Evolutionary conservation across 345 rosid species (phyloP).

Genomic region (Hibiscus trionum): DNA sequence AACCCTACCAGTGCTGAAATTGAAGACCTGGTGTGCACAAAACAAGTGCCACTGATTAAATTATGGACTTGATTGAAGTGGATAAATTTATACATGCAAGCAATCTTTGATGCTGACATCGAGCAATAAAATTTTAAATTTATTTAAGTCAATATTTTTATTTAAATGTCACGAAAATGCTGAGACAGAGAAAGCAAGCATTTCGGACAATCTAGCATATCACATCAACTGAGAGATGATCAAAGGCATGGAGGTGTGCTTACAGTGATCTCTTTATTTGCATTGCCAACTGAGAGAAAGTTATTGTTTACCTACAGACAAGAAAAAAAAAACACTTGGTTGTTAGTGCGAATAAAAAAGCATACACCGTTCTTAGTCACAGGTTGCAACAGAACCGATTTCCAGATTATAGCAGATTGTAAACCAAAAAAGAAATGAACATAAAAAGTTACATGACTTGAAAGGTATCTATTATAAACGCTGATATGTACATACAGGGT

Average conservation of each 20-base stretch:
- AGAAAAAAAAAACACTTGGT: neutral
- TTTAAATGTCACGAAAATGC: neutral
- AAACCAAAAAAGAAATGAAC: neutral
- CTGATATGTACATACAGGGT: conserved; percentile 61
- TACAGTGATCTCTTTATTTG: conserved; percentile 87
- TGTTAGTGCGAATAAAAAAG: neutral
- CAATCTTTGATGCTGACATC: neutral
- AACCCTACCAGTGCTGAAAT: conserved; percentile 93
- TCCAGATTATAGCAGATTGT: neutral
- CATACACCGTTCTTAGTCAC: neutral
- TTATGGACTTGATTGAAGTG: neutral
- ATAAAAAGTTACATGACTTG: neutral
- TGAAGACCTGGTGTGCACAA: conserved; percentile 57
- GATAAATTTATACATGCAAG: neutral
- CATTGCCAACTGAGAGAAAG: conserved; percentile 86
- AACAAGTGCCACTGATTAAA: conserved; percentile 14
- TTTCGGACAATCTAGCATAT: neutral
- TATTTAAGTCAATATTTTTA: too few relatives aligned
- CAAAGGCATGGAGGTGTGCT: conserved; percentile 15
- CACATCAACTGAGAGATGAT: neutral
- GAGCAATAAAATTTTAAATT: too few relatives aligned
- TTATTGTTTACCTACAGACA: conserved; percentile 82
- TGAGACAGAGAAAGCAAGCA: neutral
- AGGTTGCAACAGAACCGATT: neutral
- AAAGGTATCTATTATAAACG: neutral